Conservation (phyloP, 495 filamentous ascomycete species). For the Bryoglossum gracile region DNA sequence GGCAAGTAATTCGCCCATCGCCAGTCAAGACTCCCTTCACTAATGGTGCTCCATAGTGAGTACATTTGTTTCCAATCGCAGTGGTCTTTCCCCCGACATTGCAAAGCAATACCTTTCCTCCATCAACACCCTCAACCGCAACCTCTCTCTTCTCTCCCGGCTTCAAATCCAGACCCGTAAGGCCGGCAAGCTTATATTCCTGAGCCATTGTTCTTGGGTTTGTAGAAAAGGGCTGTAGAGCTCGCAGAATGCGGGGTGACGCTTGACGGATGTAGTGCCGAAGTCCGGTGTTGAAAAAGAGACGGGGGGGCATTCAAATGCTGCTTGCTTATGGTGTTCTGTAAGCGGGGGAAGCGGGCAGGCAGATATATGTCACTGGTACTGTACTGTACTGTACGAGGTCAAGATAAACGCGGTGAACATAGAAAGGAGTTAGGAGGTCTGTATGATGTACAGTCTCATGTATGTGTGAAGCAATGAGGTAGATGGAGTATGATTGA, state of each 20-base stretch:
- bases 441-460: too few relatives aligned
- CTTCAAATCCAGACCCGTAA: slow-evolving; percentile 63
- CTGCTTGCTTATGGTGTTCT: too few relatives aligned
- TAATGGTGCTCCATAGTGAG: slow-evolving; percentile 89
- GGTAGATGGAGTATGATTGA: background rate
- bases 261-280: slow-evolving; percentile 8
- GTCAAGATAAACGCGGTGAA: background rate
- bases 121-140: slow-evolving; percentile 81
- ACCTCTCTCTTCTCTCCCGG: slow-evolving; percentile 79
- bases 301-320: slow-evolving; percentile 9
- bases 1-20: slow-evolving; percentile 80
- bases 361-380: background rate
- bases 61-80: slow-evolving; percentile 80
- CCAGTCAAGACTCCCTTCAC: slow-evolving; percentile 73
- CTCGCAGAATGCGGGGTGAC: slow-evolving; percentile 7
- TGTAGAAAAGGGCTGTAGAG: slow-evolving; percentile 18
- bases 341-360: background rate
- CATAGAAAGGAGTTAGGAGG: too few relatives aligned
- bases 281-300: slow-evolving; percentile 7
- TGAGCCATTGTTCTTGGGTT: slow-evolving; percentile 40
- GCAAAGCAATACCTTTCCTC: slow-evolving; percentile 76
- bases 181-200: slow-evolving; percentile 81
- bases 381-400: background rate
- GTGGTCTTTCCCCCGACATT: slow-evolving; percentile 67
- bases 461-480: background rate